Evolutionary conservation across 306 rosid genomes (phyloP).

Genomic region (Potentilla sterilis): DNA sequence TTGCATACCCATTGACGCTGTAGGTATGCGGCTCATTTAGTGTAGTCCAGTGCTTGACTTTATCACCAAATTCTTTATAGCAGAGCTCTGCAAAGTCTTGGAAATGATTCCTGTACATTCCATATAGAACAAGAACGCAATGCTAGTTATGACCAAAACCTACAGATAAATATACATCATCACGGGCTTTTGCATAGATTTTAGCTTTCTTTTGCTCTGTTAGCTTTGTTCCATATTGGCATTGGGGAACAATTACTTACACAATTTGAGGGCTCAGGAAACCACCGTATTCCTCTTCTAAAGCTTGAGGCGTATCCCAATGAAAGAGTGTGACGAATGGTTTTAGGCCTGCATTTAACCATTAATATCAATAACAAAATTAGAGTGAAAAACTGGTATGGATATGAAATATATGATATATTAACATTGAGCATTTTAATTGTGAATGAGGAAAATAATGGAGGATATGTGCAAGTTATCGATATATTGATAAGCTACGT

Average conservation of each 20-base stretch:
- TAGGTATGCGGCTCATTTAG: constrained; percentile 38
- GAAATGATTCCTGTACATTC: constrained; percentile 26
- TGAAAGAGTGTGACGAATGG: constrained; percentile 43
- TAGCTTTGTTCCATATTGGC: background rate
- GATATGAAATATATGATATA: too few relatives aligned
- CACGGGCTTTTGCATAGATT: too few relatives aligned
- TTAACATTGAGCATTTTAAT: too few relatives aligned
- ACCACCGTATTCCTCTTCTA: constrained; percentile 34
- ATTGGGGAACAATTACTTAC: constrained; percentile 20
- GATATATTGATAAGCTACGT: background rate
- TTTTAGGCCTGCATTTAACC: background rate
- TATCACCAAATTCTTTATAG: constrained; percentile 42
- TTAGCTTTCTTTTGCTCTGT: too few relatives aligned
- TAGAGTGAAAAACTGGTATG: background rate
- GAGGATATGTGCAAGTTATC: background rate
- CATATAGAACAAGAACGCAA: background rate
- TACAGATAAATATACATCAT: too few relatives aligned
- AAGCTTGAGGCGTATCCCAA: constrained; percentile 42
- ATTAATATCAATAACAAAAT: background rate
- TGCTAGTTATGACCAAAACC: too few relatives aligned
- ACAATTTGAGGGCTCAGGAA: constrained; percentile 36
- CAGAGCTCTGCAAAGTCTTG: constrained; percentile 36
- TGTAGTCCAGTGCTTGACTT: constrained; percentile 43
- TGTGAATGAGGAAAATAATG: too few relatives aligned
- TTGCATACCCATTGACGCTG: constrained; percentile 28